Base-by-base conservation (phyloP, 1,139 yeast genomes). In the Magnusiomyces ingens region DNA sequence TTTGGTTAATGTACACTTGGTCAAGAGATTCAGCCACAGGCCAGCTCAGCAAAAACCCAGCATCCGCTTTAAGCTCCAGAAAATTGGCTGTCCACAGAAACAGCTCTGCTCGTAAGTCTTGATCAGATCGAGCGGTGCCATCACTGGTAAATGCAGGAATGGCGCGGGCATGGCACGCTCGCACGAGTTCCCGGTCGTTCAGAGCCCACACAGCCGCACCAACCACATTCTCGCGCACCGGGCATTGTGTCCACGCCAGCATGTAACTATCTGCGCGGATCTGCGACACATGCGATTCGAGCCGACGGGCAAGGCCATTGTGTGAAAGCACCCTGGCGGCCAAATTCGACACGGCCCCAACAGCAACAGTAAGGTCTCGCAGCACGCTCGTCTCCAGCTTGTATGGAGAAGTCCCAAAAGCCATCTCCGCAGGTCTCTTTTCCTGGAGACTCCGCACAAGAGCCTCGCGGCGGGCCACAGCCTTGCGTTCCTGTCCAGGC, bases 401-500 rank as follows among this genome's bases (percentile, higher is more conserved):
- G 32, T 17, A 45, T 17, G 48, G 32, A 2, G 48, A 45, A 3
- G 42, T 45, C 48, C 53, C 45, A 50, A 38, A 36, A 37, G 40
- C 13, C 48, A 43, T 10, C 51, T 45, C 15, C 52, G 49, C 17
- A 53, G 38, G n/a, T 5, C 8, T 4, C 32, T 26, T 26, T 8
- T 8, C 32, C 4, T 26, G 32, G 32, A 53, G 29, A 12, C 45
- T 26, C 2, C 40, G 15, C 49, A 5, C 45, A 43, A 36, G 49
- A 19, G 26, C 45, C 21, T 45, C 48, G 3, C 35, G 47, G 12
- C 40, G 36, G 13, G 50, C 47, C 21, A n/a, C 19, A 3, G 37
- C 12, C 38, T 37, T 3, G 50, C 47, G n/a, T 52, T 29, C 49
- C 66, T 80, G 67, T 1, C 73, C 70, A 0, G 89, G 89, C 49